Evolutionary conservation across 2,329 filamentous ascomycete species (phyloP), one percentile per base, ranked within the genome.

Genomic region (Escovopsis sp.): DNA sequence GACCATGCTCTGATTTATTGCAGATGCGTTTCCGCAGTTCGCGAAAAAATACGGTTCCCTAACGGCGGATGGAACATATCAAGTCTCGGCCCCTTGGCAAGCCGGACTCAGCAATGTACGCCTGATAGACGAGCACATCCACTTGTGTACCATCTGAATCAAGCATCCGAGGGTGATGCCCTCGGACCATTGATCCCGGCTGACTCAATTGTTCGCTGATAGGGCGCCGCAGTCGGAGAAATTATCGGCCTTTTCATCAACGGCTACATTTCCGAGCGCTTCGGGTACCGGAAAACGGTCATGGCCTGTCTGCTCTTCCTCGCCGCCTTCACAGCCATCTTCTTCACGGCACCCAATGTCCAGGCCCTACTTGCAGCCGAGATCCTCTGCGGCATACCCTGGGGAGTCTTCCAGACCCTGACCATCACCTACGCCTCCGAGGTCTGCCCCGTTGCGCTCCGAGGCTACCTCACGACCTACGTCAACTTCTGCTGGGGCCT

Each of bases 401-500:
- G 73, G 69, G 70, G 70, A n/a, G 69, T 74, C 43, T 73, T 78
- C 58, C 71, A 75, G 55, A 66, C 67, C 28, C 60, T 77, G 33
- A 73, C 71, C 48, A 71, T 77, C 47, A 77, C 79, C 1, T 84
- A 84, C 52, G 80, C 79, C 28, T 77, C 76, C 43, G 80, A 85
- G 54, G 80, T 85, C 45, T 84, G 80, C 54, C 82, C 82, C 3
- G 72, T 85, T 6, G 75, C 79, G 38, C 69, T 86, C 41, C 75
- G 82, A 47, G 80, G 80, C 42, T 82, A 81, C 54, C 61, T 82
- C 48, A 85, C 80, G 1, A 84, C 80, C 6, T 85, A 84, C 48
- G 76, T 84, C 61, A 84, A 84, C 63, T 79, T 82, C 53, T 85
- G 81, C 68, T 85, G 80, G 80, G 81, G 78, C 32, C 64, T 85